A percentile compares a stretch with the other conserved stretches of the same genome.
Conservation (phyloP, 148 eudicot species). For the Chenopodium formosanum region DNA sequence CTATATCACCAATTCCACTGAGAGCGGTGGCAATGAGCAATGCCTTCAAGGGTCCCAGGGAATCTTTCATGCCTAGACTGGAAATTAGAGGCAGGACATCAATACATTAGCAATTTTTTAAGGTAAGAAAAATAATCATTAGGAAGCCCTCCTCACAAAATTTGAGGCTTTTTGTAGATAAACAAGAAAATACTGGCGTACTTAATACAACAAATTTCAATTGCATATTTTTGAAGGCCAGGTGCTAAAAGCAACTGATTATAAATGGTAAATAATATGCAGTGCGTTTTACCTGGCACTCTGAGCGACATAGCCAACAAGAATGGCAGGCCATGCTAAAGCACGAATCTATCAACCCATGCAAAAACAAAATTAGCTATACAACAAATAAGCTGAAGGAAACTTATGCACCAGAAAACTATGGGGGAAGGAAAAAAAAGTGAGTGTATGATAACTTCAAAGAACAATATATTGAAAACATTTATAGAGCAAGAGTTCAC, state of each 20-base stretch:
- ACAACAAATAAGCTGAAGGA: constrained; percentile 6
- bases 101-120: background rate
- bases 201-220: background rate
- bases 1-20: constrained; percentile 69
- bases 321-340: constrained; percentile 96
- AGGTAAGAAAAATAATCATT: too few relatives aligned
- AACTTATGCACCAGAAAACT: background rate
- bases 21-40: constrained; percentile 79
- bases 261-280: background rate
- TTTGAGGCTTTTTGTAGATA: background rate
- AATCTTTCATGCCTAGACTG: constrained; percentile 99
- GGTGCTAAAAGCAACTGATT: constrained; percentile 1
- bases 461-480: background rate
- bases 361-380: background rate
- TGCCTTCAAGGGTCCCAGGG: constrained; percentile 95
- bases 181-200: background rate
- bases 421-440: background rate
- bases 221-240: background rate
- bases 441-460: background rate
- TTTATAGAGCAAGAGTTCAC: background rate
- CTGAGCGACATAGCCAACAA: constrained; percentile 91
- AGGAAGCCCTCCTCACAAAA: background rate
- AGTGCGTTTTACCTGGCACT: constrained; percentile 71
- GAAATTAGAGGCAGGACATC: constrained; percentile 14
- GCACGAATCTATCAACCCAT: constrained; percentile 65